phyloP scores from a whole-genome alignment of 2,329 filamentous ascomycete genomes.

The Fusarium drepaniforme region DNA sequence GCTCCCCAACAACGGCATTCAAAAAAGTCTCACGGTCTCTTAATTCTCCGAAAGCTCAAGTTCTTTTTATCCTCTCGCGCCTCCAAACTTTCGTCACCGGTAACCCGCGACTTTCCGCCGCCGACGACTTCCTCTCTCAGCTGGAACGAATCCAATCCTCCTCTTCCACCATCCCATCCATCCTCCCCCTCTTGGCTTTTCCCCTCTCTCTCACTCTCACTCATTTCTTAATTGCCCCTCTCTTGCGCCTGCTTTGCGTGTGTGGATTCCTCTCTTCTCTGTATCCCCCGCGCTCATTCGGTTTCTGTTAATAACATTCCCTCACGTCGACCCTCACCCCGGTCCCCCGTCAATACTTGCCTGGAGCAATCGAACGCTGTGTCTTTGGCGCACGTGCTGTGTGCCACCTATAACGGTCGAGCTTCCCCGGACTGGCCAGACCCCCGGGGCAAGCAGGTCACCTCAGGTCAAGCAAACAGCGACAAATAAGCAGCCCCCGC shows the following conservation, averaged over 20 bases:
- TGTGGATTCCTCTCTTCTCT: neutral
- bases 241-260: constrained; percentile 6
- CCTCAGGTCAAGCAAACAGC: constrained; percentile 28
- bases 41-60: constrained; percentile 24
- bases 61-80: constrained; percentile 13
- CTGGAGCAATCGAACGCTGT: constrained; percentile 32
- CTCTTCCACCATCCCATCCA: neutral
- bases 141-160: neutral
- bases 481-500: constrained; percentile 26
- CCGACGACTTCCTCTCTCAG: constrained; percentile 6
- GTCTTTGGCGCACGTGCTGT: constrained; percentile 17
- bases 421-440: constrained; percentile 23
- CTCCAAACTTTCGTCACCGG: constrained; percentile 1
- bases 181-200: neutral
- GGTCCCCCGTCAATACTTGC: constrained; percentile 20
- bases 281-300: constrained; percentile 16
- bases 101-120: constrained; percentile 29
- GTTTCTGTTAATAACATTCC: constrained; percentile 18
- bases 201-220: neutral
- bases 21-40: constrained; percentile 6
- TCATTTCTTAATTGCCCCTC: constrained; percentile 32
- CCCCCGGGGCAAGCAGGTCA: constrained; percentile 25
- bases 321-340: constrained; percentile 2
- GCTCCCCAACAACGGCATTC: neutral
- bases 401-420: constrained; percentile 16